Conservation (phyloP, 2,329 filamentous ascomycete genomes). For the Cadophora malorum region DNA sequence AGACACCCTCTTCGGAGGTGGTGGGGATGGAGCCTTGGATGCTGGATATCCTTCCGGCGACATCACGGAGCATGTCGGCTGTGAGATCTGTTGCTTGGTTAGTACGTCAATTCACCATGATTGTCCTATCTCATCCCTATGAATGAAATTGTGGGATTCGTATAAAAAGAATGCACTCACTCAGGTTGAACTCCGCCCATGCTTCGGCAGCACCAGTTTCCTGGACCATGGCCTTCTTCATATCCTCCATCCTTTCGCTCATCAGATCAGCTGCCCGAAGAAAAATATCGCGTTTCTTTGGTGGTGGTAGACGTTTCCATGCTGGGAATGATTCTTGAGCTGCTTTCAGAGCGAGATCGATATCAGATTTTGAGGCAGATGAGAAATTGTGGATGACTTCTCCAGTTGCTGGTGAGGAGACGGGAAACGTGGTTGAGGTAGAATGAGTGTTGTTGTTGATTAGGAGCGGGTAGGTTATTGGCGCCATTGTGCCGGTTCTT, state of each 20-base stretch:
- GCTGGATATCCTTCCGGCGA: constrained; percentile 50
- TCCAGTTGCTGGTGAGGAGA: constrained; percentile 61
- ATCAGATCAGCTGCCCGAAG: constrained; percentile 72
- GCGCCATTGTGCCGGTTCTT: neutral
- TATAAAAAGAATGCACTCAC: neutral
- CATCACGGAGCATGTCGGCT: constrained; percentile 50
- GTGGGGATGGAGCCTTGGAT: constrained; percentile 48
- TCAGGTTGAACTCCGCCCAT: constrained; percentile 50
- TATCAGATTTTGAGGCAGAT: constrained; percentile 62
- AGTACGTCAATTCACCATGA: neutral
- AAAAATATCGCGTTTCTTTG: constrained; percentile 71
- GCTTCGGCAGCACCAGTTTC: constrained; percentile 55
- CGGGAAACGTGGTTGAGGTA: constrained; percentile 57
- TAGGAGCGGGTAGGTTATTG: constrained; percentile 46
- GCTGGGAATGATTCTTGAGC: constrained; percentile 71
- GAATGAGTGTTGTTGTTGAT: constrained; percentile 54
- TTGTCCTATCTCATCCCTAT: neutral
- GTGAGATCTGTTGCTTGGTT: constrained; percentile 35
- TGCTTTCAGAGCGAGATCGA: constrained; percentile 56
- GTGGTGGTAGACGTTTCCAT: constrained; percentile 70
- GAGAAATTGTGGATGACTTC: constrained; percentile 61
- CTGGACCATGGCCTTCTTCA: constrained; percentile 62
- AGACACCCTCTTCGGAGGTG: constrained; percentile 53
- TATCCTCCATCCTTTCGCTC: constrained; percentile 56
- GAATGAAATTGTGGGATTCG: neutral